These are phyloP conservation scores for Clitoria ternatea DNA, from an alignment of 306 rosid species.

Conservation along the genomic window DNA sequence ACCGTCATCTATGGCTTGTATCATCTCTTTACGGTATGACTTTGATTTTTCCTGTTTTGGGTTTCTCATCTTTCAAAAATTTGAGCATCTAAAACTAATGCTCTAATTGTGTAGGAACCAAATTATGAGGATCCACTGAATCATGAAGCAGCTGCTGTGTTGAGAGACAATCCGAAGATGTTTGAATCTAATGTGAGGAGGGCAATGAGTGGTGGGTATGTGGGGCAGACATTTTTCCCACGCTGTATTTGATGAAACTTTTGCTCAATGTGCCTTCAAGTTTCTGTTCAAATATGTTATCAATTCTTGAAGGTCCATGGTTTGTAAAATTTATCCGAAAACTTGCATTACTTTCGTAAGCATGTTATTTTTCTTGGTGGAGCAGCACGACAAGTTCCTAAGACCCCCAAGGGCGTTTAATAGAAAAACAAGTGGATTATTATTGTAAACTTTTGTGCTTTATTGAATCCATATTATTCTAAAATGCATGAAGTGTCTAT, in stretches of 20 bases:
- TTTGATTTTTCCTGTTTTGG: background rate
- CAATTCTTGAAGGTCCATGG: conserved; percentile 39
- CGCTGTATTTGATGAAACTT: conserved; percentile 68
- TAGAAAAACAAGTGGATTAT: conserved; percentile 34
- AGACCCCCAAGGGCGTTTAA: conserved; percentile 30
- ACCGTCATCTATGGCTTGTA: conserved; percentile 79
- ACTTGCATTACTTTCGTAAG: conserved; percentile 33
- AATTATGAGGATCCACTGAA: conserved; percentile 91
- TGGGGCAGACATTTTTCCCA: conserved; percentile 71
- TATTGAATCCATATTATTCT: conserved; percentile 21
- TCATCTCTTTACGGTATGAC: conserved; percentile 80
- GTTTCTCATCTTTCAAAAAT: background rate
- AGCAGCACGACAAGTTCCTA: conserved; percentile 23
- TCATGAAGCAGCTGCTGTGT: conserved; percentile 87
- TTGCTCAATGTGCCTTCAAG: conserved; percentile 11
- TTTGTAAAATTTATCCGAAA: conserved; percentile 41
- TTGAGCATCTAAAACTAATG: background rate
- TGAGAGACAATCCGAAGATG: conserved; percentile 74
- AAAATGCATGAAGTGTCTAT: no score
- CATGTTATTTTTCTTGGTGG: conserved; percentile 30
- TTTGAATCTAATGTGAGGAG: conserved; percentile 82
- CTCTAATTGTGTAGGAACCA: conserved; percentile 58
- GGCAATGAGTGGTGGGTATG: conserved; percentile 96
- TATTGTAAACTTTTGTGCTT: conserved; percentile 32
- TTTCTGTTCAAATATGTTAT: conserved; percentile 29